A percentile compares a stretch with the other conserved stretches of the same genome.
Conservation (phyloP, 768 basidiomycete species). For the Tylopilus balloui region DNA sequence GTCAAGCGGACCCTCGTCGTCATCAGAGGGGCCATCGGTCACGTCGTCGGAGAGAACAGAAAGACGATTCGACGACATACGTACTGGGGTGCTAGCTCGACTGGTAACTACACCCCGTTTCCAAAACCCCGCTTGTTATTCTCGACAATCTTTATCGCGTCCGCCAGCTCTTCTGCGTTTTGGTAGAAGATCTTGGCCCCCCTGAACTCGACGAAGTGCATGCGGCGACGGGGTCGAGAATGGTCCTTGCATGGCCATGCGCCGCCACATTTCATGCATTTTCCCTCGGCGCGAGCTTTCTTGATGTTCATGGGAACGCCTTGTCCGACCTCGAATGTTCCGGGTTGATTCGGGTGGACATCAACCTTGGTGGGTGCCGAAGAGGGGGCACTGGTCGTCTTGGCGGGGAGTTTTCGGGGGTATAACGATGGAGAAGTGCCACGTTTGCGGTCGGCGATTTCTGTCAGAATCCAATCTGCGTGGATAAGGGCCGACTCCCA, state of each 20-base stretch:
- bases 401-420: too few relatives aligned
- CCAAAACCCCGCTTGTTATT: too few relatives aligned
- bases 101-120: too few relatives aligned
- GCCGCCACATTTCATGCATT: background rate
- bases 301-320: background rate
- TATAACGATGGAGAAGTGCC: background rate
- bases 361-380: background rate
- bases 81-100: too few relatives aligned
- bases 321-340: background rate
- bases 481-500: background rate
- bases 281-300: background rate
- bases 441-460: background rate
- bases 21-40: too few relatives aligned
- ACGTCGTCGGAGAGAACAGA: too few relatives aligned
- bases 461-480: background rate
- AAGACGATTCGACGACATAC: too few relatives aligned
- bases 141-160: too few relatives aligned
- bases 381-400: too few relatives aligned
- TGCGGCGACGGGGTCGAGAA: rapidly evolving
- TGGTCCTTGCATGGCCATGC: background rate
- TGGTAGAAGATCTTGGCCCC: background rate
- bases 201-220: background rate
- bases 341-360: background rate
- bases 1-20: too few relatives aligned
- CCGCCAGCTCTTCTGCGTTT: background rate